Conservation (phyloP, 805 yeast genomes). For the Candida ulmi region DNA sequence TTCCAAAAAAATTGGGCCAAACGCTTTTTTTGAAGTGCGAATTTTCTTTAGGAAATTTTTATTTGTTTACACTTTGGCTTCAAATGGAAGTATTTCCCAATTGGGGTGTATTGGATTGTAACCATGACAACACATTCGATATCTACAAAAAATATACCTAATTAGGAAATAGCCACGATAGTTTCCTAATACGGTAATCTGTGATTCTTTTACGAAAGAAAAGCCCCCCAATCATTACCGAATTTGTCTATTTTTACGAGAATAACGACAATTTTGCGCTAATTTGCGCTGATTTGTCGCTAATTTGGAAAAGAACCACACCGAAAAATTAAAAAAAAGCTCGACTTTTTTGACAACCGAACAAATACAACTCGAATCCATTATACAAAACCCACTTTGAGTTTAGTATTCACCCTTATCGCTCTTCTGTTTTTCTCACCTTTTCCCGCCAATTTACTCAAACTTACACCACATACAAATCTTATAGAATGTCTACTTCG, state of each 20-base stretch:
- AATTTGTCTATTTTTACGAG: too few relatives aligned
- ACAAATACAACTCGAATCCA: neutral
- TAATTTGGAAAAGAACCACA: too few relatives aligned
- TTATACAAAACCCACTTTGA: neutral
- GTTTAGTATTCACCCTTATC: too few relatives aligned
- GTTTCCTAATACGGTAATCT: neutral
- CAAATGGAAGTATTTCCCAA: slow-evolving; percentile 1
- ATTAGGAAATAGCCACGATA: too few relatives aligned
- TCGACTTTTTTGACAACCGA: too few relatives aligned
- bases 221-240: too few relatives aligned
- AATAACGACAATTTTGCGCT: neutral
- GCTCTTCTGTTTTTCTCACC: too few relatives aligned
- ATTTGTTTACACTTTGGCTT: slow-evolving; percentile 12
- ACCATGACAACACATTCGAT: slow-evolving; percentile 6
- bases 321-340: too few relatives aligned
- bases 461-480: neutral
- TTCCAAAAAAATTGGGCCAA: neutral
- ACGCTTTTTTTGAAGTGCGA: slow-evolving; percentile 3
- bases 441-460: neutral
- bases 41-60: neutral
- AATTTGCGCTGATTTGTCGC: neutral
- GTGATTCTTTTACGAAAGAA: too few relatives aligned
- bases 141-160: too few relatives aligned
- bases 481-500: slow-evolving; percentile 3
- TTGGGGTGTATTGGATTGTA: slow-evolving; percentile 3